Evolutionary conservation across 2,329 filamentous ascomycete species (phyloP).

Genomic region (Arthrobotrys iridis): DNA sequence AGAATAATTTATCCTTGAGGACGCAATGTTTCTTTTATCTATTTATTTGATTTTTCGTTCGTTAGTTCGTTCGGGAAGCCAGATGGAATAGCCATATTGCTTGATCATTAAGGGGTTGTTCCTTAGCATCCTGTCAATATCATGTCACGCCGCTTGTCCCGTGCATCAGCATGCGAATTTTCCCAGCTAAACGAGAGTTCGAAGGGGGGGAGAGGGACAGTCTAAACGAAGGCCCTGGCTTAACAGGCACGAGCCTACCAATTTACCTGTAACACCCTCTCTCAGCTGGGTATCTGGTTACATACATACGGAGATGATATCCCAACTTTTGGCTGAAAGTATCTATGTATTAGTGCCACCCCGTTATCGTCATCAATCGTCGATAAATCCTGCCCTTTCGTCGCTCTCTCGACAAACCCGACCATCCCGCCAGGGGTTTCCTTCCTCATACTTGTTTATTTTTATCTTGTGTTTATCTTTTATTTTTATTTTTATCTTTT

Average conservation of each 20-base stretch:
- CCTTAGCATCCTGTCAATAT: slow-evolving; percentile 1
- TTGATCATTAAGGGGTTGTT: neutral
- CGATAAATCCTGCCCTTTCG: slow-evolving; percentile 4
- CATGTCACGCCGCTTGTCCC: neutral
- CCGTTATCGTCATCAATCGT: no score
- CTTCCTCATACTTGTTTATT: no score
- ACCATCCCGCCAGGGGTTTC: neutral
- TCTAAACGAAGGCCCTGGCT: neutral
- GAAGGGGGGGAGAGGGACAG: neutral
- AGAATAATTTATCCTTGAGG: no score
- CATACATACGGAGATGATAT: no score
- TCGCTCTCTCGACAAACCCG: neutral
- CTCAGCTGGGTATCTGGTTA: no score
- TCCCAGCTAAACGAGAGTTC: no score
- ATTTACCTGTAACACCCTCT: slow-evolving; percentile 16
- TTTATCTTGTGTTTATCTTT: no score
- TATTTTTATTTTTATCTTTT: no score
- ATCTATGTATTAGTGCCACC: neutral
- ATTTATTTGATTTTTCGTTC: neutral
- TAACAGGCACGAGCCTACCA: slow-evolving; percentile 2
- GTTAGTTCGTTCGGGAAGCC: no score
- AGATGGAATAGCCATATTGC: neutral
- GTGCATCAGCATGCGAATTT: neutral
- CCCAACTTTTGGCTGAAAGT: neutral
- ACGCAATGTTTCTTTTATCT: neutral